Base-by-base conservation (phyloP, 2,329 filamentous ascomycete species). In the Diatrype stigma region DNA sequence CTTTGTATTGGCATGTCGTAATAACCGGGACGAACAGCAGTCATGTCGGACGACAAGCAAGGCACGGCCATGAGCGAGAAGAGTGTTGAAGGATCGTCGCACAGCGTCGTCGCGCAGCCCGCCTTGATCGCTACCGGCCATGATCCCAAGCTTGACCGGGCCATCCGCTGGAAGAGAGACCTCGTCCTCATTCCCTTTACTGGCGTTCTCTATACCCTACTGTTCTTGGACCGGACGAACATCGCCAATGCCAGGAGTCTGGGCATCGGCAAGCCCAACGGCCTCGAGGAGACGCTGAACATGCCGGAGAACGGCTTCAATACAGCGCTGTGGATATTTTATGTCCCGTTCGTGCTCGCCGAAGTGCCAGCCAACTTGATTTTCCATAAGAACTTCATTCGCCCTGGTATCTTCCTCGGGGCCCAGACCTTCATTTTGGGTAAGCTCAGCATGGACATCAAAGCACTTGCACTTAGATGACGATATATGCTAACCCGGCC, bases 321-420 rank as follows among this genome's bases (percentile, higher is more conserved):
- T 52, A 64, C 70, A 30, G 68, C 70, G 1, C 57, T 76, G 2
- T 70, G 69, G 50, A 67, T 75, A 10, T 74, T 75, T 52, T 76
- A 75, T 51, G 64, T 75, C 14, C 71, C 72, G 1, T 77, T 76
- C 57, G 68, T 75, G 7, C 54, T 75, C 11, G 67, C 67, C 26
- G 73, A 77, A 55, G 64, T 78, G 3, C 75, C 75, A 5, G 71
- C 70, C 56, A 78, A 78, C 56, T 52, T 77, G 16, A 52, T 78
- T 7, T 60, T 78, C 52, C 73, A 71, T 37, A 51, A 57, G 48
- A 60, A 60, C 51, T 70, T 64, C 47, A 59, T 76, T 14, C 61
- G 65, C 7, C 74, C 73, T 1, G 70, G 70, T 2, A 45, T 60
- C 19, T 65, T 63, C 37, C 59, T 76, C 3, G 70, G 70, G 48